These are phyloP conservation scores for Leishmania mexicana DNA, from an alignment of 208 protist genomes.

Conservation along the genomic window DNA sequence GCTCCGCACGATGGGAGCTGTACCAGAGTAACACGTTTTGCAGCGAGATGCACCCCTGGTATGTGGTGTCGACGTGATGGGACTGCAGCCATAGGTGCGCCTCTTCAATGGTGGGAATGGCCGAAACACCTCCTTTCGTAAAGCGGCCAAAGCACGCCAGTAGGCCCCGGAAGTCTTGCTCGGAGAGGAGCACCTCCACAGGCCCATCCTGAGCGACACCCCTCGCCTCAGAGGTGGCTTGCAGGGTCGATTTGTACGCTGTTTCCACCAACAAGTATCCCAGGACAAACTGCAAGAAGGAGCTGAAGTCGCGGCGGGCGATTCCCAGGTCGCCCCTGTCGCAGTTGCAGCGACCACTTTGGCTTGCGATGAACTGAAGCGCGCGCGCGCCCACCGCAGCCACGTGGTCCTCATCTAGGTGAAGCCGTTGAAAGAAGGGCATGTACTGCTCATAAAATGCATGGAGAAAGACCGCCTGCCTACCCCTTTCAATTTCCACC, in stretches of 20 bases:
- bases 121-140: conserved; percentile 13
- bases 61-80: conserved; percentile 3
- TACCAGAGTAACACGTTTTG: conserved; percentile 37
- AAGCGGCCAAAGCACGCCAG: conserved; percentile 27
- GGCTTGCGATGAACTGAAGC: conserved; percentile 17
- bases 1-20: conserved; percentile 26
- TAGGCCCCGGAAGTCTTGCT: conserved; percentile 19
- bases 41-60: conserved; percentile 31
- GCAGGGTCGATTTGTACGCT: conserved; percentile 23
- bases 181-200: conserved; percentile 20
- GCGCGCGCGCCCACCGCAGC: conserved; percentile 19
- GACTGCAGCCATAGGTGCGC: conserved; percentile 26
- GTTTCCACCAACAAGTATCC: conserved; percentile 30
- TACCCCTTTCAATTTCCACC: not conserved
- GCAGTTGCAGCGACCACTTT: conserved; percentile 9
- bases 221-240: not conserved
- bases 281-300: conserved; percentile 40
- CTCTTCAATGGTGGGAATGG: conserved; percentile 13
- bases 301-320: conserved; percentile 33
- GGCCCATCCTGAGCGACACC: not conserved
- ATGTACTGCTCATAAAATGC: conserved; percentile 34
- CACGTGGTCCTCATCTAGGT: conserved; percentile 17
- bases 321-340: conserved; percentile 9
- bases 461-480: conserved; percentile 12
- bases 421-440: conserved; percentile 17